Evolutionary conservation across 2,329 filamentous ascomycete genomes (phyloP).

Genomic region (Grosmannia clavigera): DNA sequence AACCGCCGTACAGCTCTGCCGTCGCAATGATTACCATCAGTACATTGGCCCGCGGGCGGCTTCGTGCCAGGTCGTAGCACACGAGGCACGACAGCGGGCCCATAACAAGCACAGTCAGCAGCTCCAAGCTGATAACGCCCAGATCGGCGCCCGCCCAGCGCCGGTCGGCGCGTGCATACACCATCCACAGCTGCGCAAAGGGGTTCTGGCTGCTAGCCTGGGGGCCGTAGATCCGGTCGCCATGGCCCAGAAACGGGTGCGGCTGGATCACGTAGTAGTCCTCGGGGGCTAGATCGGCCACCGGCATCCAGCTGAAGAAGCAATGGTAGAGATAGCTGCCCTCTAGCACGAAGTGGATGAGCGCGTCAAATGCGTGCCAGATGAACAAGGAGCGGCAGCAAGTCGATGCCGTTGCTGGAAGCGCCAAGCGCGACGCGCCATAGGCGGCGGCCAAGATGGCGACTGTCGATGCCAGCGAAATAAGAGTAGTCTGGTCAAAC

Average conservation of each 20-base stretch:
- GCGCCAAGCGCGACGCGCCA: conserved; percentile 30
- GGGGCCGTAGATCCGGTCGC: conserved; percentile 40
- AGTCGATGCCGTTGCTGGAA: conserved; percentile 39
- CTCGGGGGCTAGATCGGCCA: conserved; percentile 18
- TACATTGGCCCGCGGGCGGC: conserved; percentile 41
- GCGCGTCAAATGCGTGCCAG: conserved; percentile 88
- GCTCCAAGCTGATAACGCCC: conserved; percentile 50
- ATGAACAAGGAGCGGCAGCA: conserved; percentile 74
- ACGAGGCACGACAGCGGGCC: conserved; percentile 48
- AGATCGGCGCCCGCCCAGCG: conserved; percentile 53
- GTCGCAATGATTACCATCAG: conserved; percentile 54
- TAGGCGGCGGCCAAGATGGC: conserved; percentile 40
- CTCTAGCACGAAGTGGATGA: conserved; percentile 86
- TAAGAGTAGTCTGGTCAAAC: conserved; percentile 47
- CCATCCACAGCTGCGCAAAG: conserved; percentile 54
- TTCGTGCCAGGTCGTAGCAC: conserved; percentile 46
- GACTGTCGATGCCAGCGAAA: conserved; percentile 44
- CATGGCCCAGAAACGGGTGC: conserved; percentile 37
- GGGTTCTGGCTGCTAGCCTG: conserved; percentile 42
- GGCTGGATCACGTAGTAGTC: conserved; percentile 32
- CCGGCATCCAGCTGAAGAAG: conserved; percentile 54
- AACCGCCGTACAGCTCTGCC: conserved; percentile 55
- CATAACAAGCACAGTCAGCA: conserved; percentile 51
- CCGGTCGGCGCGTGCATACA: conserved; percentile 51
- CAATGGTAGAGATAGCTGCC: conserved; percentile 88